Percentiles rank a stretch among this genome's conserved stretches.
Evolutionary conservation across 495 filamentous ascomycete genomes (phyloP).

Genomic region (Sphaerosporella brunnea): DNA sequence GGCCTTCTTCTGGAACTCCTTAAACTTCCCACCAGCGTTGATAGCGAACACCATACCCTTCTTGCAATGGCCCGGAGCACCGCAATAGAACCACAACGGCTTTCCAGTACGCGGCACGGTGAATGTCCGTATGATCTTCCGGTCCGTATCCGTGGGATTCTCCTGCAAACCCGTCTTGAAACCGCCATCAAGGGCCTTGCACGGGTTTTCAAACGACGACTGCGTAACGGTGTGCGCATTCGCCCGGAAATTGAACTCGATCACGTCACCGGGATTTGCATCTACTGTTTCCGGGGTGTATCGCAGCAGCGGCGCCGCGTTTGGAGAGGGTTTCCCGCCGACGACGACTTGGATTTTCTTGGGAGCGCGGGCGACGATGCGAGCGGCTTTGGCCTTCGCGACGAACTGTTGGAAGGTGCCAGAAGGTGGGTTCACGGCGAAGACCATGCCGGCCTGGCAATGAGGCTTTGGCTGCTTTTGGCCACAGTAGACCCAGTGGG

Average conservation of each 20-base stretch:
- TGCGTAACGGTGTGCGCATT: conserved; percentile 40
- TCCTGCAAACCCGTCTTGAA: neutral
- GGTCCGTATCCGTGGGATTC: neutral
- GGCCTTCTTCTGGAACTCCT: conserved; percentile 7
- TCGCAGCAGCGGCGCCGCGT: conserved; percentile 26
- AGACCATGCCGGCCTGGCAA: conserved; percentile 20
- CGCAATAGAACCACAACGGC: conserved; percentile 46
- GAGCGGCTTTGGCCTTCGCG: conserved; percentile 3
- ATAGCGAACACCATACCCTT: conserved; percentile 62
- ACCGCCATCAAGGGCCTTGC: neutral
- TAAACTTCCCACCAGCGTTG: conserved; percentile 48
- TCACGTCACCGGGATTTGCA: conserved; percentile 42
- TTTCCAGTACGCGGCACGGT: conserved; percentile 16
- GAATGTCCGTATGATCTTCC: conserved; percentile 17
- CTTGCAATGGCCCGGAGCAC: conserved; percentile 32
- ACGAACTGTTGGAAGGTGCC: conserved; percentile 12
- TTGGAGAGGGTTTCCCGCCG: conserved; percentile 19
- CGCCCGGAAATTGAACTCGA: conserved; percentile 48
- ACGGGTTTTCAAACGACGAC: conserved; percentile 35
- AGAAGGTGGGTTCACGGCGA: conserved; percentile 16
- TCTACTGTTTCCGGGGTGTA: conserved; percentile 39
- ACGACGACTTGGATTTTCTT: conserved; percentile 38
- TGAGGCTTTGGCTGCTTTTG: neutral
- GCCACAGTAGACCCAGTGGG: neutral
- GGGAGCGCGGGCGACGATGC: conserved; percentile 1